Evolutionary conservation across 768 basidiomycete species (phyloP).

Genomic region (Cantharellus anzutake): DNA sequence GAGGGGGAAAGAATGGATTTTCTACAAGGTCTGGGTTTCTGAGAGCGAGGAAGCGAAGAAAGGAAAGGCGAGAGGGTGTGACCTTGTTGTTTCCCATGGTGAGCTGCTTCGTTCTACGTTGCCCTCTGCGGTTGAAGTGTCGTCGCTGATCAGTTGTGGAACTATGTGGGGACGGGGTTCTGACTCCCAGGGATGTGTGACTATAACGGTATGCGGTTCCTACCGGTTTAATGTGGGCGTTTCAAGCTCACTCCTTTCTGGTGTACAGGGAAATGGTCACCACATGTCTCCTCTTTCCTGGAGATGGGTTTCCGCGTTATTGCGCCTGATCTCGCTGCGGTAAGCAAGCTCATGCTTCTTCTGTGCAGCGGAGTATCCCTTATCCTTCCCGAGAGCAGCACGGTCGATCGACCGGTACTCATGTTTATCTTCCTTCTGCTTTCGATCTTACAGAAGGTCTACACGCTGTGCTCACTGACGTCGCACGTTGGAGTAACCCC

Average conservation of each 20-base stretch:
- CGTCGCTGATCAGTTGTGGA: background rate
- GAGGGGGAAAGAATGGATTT: conserved; percentile 17
- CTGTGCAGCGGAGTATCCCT: background rate
- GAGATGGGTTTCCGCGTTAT: conserved; percentile 20
- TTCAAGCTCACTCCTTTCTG: too few species aligned
- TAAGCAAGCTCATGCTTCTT: conserved; percentile 10
- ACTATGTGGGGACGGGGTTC: too few species aligned
- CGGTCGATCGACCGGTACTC: conserved; percentile 13
- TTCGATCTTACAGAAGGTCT: conserved; percentile 16
- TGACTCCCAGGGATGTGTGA: conserved; percentile 5
- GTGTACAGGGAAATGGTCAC: conserved; percentile 15
- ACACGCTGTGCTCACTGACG: conserved; percentile 16
- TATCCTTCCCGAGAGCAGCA: conserved; percentile 1
- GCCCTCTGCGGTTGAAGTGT: background rate
- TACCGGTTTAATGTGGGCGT: too few species aligned
- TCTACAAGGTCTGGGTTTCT: conserved; percentile 19
- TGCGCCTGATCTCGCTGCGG: conserved; percentile 20
- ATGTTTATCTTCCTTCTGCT: conserved; percentile 16
- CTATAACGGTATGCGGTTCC: background rate
- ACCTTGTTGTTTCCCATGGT: conserved; percentile 21
- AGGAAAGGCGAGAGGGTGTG: conserved; percentile 13
- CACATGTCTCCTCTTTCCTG: conserved; percentile 16
- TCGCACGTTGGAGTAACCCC: conserved; percentile 11
- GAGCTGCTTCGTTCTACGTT: conserved; percentile 5
- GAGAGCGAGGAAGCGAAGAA: conserved; percentile 7